A percentile compares a stretch with the other conserved stretches of the same genome.
Conservation (phyloP, 2,329 filamentous ascomycete species). For the Mycocentrospora acerina region DNA sequence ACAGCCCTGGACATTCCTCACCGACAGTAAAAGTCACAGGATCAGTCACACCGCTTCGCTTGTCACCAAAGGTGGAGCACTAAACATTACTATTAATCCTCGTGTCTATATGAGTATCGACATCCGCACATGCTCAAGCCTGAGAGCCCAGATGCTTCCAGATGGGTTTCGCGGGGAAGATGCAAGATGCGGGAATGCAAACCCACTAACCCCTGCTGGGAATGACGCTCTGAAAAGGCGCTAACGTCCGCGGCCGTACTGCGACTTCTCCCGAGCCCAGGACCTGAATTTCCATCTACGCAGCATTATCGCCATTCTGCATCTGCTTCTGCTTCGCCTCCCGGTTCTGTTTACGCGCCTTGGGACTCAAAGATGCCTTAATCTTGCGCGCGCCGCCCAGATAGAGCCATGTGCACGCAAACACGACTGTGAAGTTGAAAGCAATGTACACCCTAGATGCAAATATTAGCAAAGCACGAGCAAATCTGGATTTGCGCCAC, state of each 20-base stretch:
- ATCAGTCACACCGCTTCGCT: no score
- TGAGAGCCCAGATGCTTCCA: slow-evolving; percentile 3
- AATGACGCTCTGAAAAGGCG: slow-evolving; percentile 5
- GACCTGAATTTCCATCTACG: slow-evolving; percentile 14
- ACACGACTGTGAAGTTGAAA: slow-evolving; percentile 63
- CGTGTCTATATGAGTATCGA: slow-evolving; percentile 4
- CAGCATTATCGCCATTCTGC: slow-evolving; percentile 21
- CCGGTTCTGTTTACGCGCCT: slow-evolving; percentile 37
- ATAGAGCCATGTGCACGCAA: slow-evolving; percentile 57
- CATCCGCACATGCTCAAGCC: no score
- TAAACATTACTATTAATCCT: slow-evolving; percentile 1
- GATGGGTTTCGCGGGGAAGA: slow-evolving; percentile 26
- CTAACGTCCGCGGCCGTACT: slow-evolving; percentile 29
- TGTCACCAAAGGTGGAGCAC: neutral
- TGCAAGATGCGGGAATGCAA: slow-evolving; percentile 16
- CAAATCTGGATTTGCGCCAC: neutral
- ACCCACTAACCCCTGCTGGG: slow-evolving; percentile 11
- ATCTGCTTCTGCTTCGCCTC: slow-evolving; percentile 26
- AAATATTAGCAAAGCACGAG: slow-evolving; percentile 7
- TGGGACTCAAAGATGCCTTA: slow-evolving; percentile 36
- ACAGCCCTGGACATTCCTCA: neutral
- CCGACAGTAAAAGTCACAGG: no score
- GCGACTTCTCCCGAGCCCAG: slow-evolving; percentile 27
- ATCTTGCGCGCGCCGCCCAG: slow-evolving; percentile 46
- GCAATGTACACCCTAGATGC: slow-evolving; percentile 57